Evolutionary conservation across 257 asterid genomes (phyloP), one percentile per base, ranked within the genome.

Genomic region (Schizonepeta tenuifolia): DNA sequence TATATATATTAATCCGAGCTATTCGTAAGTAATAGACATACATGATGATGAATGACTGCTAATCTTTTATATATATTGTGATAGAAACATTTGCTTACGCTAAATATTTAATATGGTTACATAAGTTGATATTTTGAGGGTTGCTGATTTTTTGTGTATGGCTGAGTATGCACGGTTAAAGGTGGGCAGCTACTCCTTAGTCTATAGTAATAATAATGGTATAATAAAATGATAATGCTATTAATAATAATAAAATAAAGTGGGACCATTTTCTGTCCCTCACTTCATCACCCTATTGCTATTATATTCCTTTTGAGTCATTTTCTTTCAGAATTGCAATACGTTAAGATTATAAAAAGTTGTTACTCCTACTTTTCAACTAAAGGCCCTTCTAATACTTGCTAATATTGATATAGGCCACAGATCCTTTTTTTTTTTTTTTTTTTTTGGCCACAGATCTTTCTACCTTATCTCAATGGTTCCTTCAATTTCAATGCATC

Each of bases 221-320:
- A 22, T 47, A 47, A 14, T 47, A 47, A 47, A 10, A 43, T 21
- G 22, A 43, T 57, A 74, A 74, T 65, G 38, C 24, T 35, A 58
- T 22, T 69, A 70, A 26, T 70, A 70, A 47, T 53, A 70, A 31
- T 9, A 55, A 12, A 8, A n/a, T 24, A 49, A 38, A 64, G 10
- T 54, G 67, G 82, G 75, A 61, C 82, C 78, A 20, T 7, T 53
- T 24, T 49, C 21, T 47, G 70, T 50, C 73, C 59, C 67, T 77
- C 53, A 36, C 60, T 49, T 57, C 65, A 56, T 35, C 70, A 18
- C 21, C 71, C 7, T 58, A 8, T 36, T 53, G 15, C 38, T 69
- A 44, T 36, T 49, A 58, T 35, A 20, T 28, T 5, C 22, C 56
- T 7, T 26, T 61, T 61, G 43, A 14, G 14, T 60, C 58, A 40